phyloP scores from a whole-genome alignment of 257 asterid genomes.

The Eustoma russellianum region DNA sequence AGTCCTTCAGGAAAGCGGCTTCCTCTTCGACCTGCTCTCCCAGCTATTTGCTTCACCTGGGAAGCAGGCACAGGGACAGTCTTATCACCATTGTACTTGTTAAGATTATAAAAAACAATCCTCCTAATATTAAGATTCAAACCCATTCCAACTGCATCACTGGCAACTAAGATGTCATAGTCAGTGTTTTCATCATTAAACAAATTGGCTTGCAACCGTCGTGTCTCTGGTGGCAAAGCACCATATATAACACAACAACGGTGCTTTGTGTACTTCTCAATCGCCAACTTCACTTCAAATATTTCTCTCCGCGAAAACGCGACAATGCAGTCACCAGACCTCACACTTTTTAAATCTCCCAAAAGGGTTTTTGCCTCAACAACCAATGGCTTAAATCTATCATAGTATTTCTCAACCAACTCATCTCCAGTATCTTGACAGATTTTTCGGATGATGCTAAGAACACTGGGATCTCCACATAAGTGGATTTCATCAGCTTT shows the following conservation, averaged over 20 bases:
- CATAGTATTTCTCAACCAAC: slow-evolving; percentile 58
- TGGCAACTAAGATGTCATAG: slow-evolving; percentile 79
- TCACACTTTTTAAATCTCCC: slow-evolving; percentile 75
- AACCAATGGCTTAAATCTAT: slow-evolving; percentile 82
- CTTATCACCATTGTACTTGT: slow-evolving; percentile 77
- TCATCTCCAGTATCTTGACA: slow-evolving; percentile 83
- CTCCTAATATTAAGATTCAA: slow-evolving; percentile 79
- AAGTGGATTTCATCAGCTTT: slow-evolving; percentile 93
- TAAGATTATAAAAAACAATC: slow-evolving; percentile 55
- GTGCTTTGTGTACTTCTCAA: slow-evolving; percentile 76
- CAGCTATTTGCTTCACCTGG: slow-evolving; percentile 93
- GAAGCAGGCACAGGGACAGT: slow-evolving; percentile 80
- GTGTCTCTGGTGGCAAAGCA: slow-evolving; percentile 93
- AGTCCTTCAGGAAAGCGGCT: slow-evolving; percentile 88
- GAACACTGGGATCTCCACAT: slow-evolving; percentile 99
- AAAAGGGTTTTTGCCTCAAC: slow-evolving; percentile 86
- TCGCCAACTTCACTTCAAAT: slow-evolving; percentile 79
- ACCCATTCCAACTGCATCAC: slow-evolving; percentile 99
- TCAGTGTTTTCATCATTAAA: slow-evolving; percentile 65
- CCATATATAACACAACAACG: slow-evolving; percentile 93
- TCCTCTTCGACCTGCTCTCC: slow-evolving; percentile 98
- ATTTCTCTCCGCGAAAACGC: slow-evolving; percentile 93
- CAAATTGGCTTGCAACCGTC: slow-evolving; percentile 78
- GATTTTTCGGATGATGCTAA: slow-evolving; percentile 48
- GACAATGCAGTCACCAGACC: slow-evolving; percentile 85